Conservation (phyloP, 2,329 filamentous ascomycete genomes). For the Epichloe elymi region DNA sequence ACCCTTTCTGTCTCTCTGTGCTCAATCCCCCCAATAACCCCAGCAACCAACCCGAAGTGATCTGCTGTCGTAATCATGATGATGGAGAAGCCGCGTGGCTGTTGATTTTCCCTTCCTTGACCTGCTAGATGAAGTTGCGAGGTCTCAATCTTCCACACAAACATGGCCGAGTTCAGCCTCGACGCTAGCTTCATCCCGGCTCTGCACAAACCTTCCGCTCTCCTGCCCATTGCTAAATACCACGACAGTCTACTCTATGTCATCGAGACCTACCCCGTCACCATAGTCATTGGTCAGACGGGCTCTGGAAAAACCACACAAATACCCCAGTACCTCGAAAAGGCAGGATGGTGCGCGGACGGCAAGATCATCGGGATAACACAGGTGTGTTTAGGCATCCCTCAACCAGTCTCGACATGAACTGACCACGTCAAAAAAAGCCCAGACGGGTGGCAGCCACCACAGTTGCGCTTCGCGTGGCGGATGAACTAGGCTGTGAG, state of each 20-base stretch:
- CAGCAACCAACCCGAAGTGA: neutral
- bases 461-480: slow-evolving; percentile 76
- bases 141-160: neutral
- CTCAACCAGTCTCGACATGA: neutral
- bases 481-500: slow-evolving; percentile 76
- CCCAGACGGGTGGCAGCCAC: slow-evolving; percentile 83
- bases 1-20: neutral
- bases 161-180: slow-evolving; percentile 44
- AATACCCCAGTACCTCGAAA: slow-evolving; percentile 79
- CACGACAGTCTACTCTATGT: slow-evolving; percentile 70
- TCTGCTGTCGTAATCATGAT: neutral
- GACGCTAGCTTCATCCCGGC: slow-evolving; percentile 58
- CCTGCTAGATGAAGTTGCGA: neutral
- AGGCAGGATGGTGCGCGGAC: slow-evolving; percentile 76
- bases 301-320: slow-evolving; percentile 95
- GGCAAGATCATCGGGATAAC: slow-evolving; percentile 80
- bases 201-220: slow-evolving; percentile 69
- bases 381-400: slow-evolving; percentile 49
- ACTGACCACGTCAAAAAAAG: slow-evolving; percentile 27
- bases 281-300: slow-evolving; percentile 84
- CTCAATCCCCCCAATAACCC: neutral
- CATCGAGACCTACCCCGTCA: slow-evolving; percentile 72
- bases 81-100: neutral
- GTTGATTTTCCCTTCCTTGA: neutral
- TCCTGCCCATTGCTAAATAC: slow-evolving; percentile 80